These are phyloP conservation scores for Penicillium sp. DNA, from an alignment of 2,329 filamentous ascomycete species.

Conservation along the genomic window DNA sequence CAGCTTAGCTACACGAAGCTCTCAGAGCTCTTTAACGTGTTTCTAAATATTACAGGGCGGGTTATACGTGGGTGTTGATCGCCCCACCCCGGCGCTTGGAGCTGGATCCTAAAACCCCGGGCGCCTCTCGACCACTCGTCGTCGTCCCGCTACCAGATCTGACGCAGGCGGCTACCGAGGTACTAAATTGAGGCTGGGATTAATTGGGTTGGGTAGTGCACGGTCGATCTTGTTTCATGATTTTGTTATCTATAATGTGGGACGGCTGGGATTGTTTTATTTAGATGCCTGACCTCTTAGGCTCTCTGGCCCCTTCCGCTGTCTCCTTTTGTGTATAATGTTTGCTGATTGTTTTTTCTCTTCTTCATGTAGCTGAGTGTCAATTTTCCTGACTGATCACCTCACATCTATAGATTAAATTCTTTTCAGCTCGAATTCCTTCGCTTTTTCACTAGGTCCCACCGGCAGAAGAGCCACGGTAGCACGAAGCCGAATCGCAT, in stretches of 20 bases:
- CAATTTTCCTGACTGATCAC: too few relatives aligned
- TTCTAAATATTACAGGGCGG: neutral
- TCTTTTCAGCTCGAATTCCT: too few relatives aligned
- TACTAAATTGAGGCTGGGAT: conserved; percentile 1
- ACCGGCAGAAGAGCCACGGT: too few relatives aligned
- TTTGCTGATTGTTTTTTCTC: too few relatives aligned
- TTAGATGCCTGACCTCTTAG: too few relatives aligned
- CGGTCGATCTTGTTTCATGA: conserved; percentile 20
- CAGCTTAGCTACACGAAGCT: neutral
- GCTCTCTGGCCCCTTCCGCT: too few relatives aligned
- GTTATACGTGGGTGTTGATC: neutral
- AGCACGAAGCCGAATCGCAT: too few relatives aligned
- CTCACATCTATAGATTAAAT: too few relatives aligned
- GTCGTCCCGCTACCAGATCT: conserved; percentile 2
- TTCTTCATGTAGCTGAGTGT: too few relatives aligned
- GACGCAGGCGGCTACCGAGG: conserved; percentile 20
- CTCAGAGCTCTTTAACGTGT: neutral
- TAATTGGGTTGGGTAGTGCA: neutral
- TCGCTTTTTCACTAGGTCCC: too few relatives aligned
- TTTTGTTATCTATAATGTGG: neutral
- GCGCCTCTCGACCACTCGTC: conserved; percentile 28
- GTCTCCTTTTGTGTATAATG: too few relatives aligned
- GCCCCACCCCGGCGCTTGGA: conserved; percentile 32
- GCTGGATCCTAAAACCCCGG: conserved; percentile 7
- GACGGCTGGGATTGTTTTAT: neutral